phyloP scores from a whole-genome alignment of 148 eudicot genomes.

The Arctostaphylos glauca region DNA sequence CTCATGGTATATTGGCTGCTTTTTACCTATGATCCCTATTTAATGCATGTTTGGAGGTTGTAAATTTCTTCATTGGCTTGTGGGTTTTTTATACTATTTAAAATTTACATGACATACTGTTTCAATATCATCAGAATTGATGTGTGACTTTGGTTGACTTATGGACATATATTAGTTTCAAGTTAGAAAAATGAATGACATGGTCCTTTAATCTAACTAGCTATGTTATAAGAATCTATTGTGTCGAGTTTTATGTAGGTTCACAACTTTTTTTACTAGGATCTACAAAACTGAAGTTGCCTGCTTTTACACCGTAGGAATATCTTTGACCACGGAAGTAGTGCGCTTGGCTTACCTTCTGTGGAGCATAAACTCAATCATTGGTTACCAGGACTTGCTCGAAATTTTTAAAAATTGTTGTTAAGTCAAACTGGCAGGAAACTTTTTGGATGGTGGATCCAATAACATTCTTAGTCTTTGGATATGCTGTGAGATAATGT shows the following conservation, averaged over 20 bases:
- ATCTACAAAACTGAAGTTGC: not conserved
- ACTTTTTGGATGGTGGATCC: not conserved
- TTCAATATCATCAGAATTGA: too few relatives aligned
- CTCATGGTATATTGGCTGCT: too few relatives aligned
- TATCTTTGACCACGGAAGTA: not conserved
- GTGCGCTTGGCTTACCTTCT: not conserved
- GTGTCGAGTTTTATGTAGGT: not conserved
- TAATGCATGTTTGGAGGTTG: too few relatives aligned
- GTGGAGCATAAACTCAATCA: slow-evolving; percentile 5
- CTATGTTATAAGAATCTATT: not conserved
- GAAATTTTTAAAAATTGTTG: not conserved
- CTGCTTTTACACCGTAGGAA: not conserved
- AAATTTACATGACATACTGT: too few relatives aligned
- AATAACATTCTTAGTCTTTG: not conserved
- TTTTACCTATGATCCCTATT: too few relatives aligned
- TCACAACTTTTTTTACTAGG: not conserved
- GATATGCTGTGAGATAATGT: not conserved
- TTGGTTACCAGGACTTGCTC: not conserved
- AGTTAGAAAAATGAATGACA: too few relatives aligned
- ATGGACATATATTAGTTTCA: too few relatives aligned
- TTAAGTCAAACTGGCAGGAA: not conserved
- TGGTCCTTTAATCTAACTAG: too few relatives aligned
- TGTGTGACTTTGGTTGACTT: too few relatives aligned
- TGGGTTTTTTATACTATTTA: too few relatives aligned
- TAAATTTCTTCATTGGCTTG: too few relatives aligned